Evolutionary conservation across 1,284 basidiomycete species (phyloP), one percentile per base, ranked within the genome.

Genomic region (Taiwanofungus camphoratus): DNA sequence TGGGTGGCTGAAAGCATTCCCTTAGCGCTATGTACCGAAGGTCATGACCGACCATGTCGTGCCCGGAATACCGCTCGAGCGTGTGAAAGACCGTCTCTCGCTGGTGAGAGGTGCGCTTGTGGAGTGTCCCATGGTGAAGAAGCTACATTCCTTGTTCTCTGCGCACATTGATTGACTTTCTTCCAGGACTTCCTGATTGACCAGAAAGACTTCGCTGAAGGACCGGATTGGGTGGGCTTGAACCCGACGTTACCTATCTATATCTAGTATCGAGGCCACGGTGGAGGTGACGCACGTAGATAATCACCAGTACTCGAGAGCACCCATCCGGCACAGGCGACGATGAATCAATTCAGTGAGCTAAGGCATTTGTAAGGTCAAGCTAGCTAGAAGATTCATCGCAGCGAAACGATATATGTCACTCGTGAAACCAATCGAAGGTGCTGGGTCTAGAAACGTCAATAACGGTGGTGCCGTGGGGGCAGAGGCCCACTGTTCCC

Each of bases 31-130:
- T 56, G 71, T 82, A 6, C 80, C 86, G 4, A 85, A 88, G 56
- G 76, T 82, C 48, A 82, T 88, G 73, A 73, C 76, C 3, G 91
- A 91, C 2, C 93, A 95, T 63, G 82, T 95, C 39, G 81, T 78
- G 2, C 80, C 80, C 8, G 79, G 70, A 4, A 56, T 90, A 22
- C 61, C 76, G 0, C 64, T 92, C 16, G 65, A 71, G 1, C 76
- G 82, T 36, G 73, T 92, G 53, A 92, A 94, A 70, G 68, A 79
- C 34, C 76, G 80, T 27, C 74, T 97, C 35, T 67, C 70, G 23
- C 69, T 79, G 52, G 80, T 96, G 44, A 73, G 67, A 53, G 87
- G 86, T 26, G 70, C 82, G 8, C 58, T 90, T n/a, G 86, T 90
- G 2, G 87, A 89, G 55, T 77, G 75, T 54, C 85, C 87, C 33